A percentile compares a stretch with the other conserved stretches of the same genome.
phyloP scores from a whole-genome alignment of 345 rosid species.

The Populus ilicifolia region DNA sequence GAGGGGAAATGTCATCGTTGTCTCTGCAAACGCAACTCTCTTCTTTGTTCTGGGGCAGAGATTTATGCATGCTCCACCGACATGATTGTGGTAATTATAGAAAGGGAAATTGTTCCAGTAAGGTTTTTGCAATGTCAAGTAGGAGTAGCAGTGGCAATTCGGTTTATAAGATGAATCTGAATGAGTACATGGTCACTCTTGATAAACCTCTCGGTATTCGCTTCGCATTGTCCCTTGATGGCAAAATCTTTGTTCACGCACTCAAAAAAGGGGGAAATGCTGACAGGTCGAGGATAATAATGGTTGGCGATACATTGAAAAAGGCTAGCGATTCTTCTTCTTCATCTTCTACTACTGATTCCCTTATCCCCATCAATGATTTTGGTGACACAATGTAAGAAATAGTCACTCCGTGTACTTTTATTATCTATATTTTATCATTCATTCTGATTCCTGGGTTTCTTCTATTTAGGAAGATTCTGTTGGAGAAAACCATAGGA shows the following conservation, averaged over 20 bases:
- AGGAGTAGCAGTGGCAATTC: background rate
- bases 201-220: conserved; percentile 87
- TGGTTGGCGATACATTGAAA: conserved; percentile 87
- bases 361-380: conserved; percentile 51
- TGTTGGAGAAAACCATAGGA: conserved; percentile 35
- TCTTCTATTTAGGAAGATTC: conserved; percentile 64
- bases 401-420: background rate
- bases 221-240: conserved; percentile 65
- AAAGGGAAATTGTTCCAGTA: too few species aligned
- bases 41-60: too few species aligned
- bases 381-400: conserved; percentile 61
- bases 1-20: too few species aligned
- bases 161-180: conserved; percentile 62
- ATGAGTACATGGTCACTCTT: conserved; percentile 90
- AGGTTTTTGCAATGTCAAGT: too few species aligned
- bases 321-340: conserved; percentile 59
- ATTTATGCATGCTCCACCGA: too few species aligned
- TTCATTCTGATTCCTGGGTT: conserved; percentile 39
- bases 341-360: conserved; percentile 19
- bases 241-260: conserved; percentile 73
- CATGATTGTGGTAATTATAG: too few species aligned
- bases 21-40: too few species aligned
- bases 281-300: conserved; percentile 78
- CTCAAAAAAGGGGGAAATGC: conserved; percentile 89
- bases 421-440: conserved; percentile 21